phyloP scores from a whole-genome alignment of 768 basidiomycete species.

The Lentinula raphanica region DNA sequence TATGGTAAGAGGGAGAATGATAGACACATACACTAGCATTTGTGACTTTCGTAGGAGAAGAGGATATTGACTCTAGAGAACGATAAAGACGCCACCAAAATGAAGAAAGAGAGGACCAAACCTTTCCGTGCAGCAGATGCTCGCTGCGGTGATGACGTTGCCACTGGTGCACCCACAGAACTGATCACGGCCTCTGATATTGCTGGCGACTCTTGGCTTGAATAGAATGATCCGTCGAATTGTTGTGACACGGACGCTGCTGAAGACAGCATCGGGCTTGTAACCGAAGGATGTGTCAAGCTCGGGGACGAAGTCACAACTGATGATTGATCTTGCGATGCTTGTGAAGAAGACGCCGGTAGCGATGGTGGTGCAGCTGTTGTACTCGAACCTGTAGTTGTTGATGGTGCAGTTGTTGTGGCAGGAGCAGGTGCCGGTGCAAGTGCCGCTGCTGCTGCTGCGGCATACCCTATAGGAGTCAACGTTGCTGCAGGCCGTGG shows the following conservation, averaged over 20 bases:
- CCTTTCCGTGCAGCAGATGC: conserved; percentile 41
- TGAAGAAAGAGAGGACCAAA: conserved; percentile 18
- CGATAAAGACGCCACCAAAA: conserved; percentile 16
- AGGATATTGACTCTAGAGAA: conserved; percentile 36
- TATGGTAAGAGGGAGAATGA: no score
- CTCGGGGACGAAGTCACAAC: conserved; percentile 67
- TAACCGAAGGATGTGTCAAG: conserved; percentile 77
- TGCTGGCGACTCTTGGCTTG: conserved; percentile 65
- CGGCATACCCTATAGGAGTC: conserved; percentile 66
- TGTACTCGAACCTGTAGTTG: conserved; percentile 25
- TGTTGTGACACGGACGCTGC: conserved; percentile 66
- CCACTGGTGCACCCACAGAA: conserved; percentile 38
- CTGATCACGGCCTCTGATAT: conserved; percentile 58
- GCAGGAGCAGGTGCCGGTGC: conserved; percentile 23
- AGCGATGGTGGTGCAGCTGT: conserved; percentile 36
- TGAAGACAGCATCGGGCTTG: conserved; percentile 77
- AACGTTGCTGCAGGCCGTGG: conserved; percentile 38
- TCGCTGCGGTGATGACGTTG: conserved; percentile 59
- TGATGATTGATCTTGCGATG: conserved; percentile 36
- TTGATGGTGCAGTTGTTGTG: conserved; percentile 17
- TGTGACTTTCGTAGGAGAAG: conserved; percentile 38
- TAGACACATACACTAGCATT: conserved; percentile 37
- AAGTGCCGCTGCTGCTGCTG: conserved; percentile 49
- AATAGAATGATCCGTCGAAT: conserved; percentile 65
- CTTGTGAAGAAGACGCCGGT: conserved; percentile 28